These are phyloP conservation scores for Sporothrix inflata DNA, from an alignment of 2,329 filamentous ascomycete species.

Conservation along the genomic window DNA sequence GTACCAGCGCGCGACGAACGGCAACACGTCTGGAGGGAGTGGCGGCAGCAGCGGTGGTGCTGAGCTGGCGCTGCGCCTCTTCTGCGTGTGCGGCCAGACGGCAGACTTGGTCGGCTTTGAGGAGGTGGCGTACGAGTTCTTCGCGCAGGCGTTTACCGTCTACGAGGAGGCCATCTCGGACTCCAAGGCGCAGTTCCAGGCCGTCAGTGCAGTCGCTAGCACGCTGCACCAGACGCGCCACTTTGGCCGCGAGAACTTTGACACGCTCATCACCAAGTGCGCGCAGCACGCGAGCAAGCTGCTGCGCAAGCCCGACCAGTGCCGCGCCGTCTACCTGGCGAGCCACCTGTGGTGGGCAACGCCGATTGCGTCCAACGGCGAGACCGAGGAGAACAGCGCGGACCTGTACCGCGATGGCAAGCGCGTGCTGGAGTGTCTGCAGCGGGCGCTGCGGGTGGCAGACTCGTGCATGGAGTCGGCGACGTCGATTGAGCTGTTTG, in stretches of 20 bases:
- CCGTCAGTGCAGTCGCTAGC: slow-evolving; percentile 90
- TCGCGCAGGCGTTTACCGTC: slow-evolving; percentile 95
- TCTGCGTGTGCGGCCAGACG: slow-evolving; percentile 88
- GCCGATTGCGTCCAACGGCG: slow-evolving; percentile 73
- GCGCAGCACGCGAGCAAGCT: slow-evolving; percentile 96
- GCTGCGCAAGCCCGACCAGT: slow-evolving; percentile 97
- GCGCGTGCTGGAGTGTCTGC: slow-evolving; percentile 91
- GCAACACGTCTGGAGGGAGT: neutral
- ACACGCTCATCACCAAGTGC: slow-evolving; percentile 97
- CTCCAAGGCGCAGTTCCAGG: slow-evolving; percentile 95
- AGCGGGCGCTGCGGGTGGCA: slow-evolving; percentile 91
- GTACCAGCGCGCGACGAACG: slow-evolving; percentile 75
- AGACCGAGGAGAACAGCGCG: slow-evolving; percentile 72
- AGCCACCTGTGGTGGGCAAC: slow-evolving; percentile 98
- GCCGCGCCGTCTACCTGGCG: slow-evolving; percentile 91
- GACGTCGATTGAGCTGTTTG: slow-evolving; percentile 95
- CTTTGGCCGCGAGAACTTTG: slow-evolving; percentile 97
- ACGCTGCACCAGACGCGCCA: slow-evolving; percentile 85
- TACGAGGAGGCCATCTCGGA: slow-evolving; percentile 97
- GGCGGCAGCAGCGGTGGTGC: slow-evolving; percentile 66
- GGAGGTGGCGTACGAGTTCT: slow-evolving; percentile 97
- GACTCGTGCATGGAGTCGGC: slow-evolving; percentile 99
- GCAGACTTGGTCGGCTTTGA: slow-evolving; percentile 91
- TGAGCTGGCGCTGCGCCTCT: slow-evolving; percentile 85
- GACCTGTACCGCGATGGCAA: slow-evolving; percentile 97